Evolutionary conservation across 176 grass and related monocot species (phyloP).

Genomic region (Dactylis glomerata): DNA sequence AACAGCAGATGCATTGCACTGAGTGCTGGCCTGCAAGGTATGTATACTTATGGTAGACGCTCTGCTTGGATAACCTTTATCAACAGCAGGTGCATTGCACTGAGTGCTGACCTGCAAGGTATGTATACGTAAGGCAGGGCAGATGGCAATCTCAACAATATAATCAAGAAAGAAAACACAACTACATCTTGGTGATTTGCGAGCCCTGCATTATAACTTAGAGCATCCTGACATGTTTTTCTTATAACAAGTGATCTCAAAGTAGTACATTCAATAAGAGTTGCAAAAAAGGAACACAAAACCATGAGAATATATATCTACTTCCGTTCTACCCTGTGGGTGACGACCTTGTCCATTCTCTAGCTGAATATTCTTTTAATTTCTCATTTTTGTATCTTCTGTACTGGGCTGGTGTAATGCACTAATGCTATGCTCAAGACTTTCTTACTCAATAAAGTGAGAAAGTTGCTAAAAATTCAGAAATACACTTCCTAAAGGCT

Average conservation of each 20-base stretch:
- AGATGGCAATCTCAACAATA: slow-evolving; percentile 5
- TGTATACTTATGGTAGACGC: slow-evolving; percentile 18
- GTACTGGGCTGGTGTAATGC: neutral
- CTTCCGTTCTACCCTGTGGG: neutral
- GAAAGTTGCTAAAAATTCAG: neutral
- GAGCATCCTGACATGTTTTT: neutral
- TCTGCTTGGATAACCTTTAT: slow-evolving; percentile 37
- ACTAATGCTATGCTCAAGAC: slow-evolving; percentile 3
- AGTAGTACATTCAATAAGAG: slow-evolving; percentile 8
- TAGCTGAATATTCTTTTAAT: neutral
- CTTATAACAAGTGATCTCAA: neutral
- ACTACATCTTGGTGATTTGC: slow-evolving; percentile 5
- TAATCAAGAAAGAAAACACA: neutral
- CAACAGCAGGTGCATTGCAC: slow-evolving; percentile 23
- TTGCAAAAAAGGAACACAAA: neutral
- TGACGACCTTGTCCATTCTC: neutral
- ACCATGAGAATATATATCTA: neutral
- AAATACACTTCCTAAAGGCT: neutral
- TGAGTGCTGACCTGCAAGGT: slow-evolving; percentile 47
- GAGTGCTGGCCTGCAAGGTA: slow-evolving; percentile 47
- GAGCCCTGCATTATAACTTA: neutral
- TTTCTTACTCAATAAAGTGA: slow-evolving; percentile 3
- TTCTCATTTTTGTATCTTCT: neutral
- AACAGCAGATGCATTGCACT: slow-evolving; percentile 27
- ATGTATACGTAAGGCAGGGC: slow-evolving; percentile 20